Evolutionary conservation across 2,329 filamentous ascomycete genomes (phyloP).

Genomic region (Trichoderma sp.): DNA sequence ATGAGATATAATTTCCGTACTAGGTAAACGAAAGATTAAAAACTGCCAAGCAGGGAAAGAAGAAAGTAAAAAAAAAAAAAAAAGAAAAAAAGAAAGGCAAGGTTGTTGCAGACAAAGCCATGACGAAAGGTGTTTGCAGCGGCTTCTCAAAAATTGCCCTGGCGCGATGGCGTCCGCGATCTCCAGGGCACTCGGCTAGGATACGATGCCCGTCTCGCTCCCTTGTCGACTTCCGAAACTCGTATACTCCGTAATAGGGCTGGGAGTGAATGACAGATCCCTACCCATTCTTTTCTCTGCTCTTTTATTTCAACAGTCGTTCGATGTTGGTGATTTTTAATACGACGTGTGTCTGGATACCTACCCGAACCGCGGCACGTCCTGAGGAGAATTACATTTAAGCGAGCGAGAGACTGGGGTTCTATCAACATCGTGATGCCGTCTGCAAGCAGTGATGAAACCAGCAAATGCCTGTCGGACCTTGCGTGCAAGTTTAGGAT

Average conservation of each 20-base stretch:
- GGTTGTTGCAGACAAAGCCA: not conserved
- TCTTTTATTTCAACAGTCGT: not conserved
- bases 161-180: not conserved
- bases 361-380: not conserved
- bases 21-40: not conserved
- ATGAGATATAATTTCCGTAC: not conserved
- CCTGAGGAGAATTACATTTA: not conserved
- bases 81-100: not conserved
- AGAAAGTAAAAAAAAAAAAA: not conserved
- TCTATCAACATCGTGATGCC: not conserved
- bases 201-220: not conserved
- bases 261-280: not conserved
- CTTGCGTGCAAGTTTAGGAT: not conserved
- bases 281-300: not conserved
- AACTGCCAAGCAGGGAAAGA: not conserved
- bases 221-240: not conserved
- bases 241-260: not conserved
- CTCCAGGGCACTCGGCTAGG: not conserved
- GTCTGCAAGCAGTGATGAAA: not conserved
- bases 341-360: not conserved
- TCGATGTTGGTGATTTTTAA: not conserved
- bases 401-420: not conserved
- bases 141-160: slow-evolving; percentile 10
- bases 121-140: not conserved
- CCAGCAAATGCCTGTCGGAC: not conserved